Evolutionary conservation across 371 early-diverging fungal genomes (phyloP).

Genomic region (Phascolomyces articulosus): DNA sequence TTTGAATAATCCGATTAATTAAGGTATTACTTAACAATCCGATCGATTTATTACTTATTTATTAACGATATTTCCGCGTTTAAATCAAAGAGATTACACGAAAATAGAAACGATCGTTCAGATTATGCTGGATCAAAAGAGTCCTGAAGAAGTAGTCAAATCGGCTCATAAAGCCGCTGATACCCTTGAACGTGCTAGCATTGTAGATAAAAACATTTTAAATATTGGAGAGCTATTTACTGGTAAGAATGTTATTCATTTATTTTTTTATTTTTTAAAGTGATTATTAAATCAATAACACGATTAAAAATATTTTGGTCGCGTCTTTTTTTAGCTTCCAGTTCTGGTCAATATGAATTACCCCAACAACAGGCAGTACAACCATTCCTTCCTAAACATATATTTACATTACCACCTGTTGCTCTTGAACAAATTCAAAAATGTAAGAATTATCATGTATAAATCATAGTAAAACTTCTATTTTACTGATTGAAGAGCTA

Average conservation of each 20-base stretch:
- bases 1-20: no score
- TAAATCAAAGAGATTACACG: not conserved
- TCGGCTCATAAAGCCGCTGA: slow-evolving; percentile 14
- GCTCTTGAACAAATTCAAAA: slow-evolving; percentile 24
- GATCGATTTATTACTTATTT: slow-evolving; percentile 13
- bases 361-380: slow-evolving; percentile 11
- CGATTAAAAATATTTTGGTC: not conserved
- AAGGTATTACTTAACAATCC: no score
- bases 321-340: slow-evolving; percentile 10
- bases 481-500: no score
- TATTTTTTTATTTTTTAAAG: not conserved
- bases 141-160: slow-evolving; percentile 20
- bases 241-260: slow-evolving; percentile 7
- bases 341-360: slow-evolving; percentile 11
- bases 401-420: slow-evolving; percentile 21
- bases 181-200: slow-evolving; percentile 12
- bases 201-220: slow-evolving; percentile 11
- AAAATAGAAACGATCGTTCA: not conserved
- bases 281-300: not conserved
- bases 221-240: slow-evolving; percentile 21
- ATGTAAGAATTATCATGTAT: slow-evolving; percentile 7
- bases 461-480: not conserved
- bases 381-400: slow-evolving; percentile 16
- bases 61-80: not conserved
- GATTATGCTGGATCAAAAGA: slow-evolving; percentile 15